Conservation (phyloP, 1,284 basidiomycete genomes). For the Trichosporon faecale region DNA sequence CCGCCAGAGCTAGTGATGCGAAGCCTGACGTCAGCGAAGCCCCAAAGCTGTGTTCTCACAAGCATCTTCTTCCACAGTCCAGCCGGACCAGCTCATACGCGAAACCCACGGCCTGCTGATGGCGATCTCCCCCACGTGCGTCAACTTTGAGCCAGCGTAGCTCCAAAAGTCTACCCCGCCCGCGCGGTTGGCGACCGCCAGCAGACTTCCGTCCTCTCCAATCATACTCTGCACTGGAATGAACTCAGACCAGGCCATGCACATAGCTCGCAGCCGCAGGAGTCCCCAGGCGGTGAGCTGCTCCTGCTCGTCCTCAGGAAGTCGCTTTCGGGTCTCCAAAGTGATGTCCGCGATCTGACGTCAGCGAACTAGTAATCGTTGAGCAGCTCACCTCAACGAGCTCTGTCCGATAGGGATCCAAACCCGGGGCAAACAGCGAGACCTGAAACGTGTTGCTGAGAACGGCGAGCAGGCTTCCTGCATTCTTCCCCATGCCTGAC, state of each 20-base stretch:
- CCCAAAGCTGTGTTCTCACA: constrained; percentile 24
- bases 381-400: constrained; percentile 35
- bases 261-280: constrained; percentile 32
- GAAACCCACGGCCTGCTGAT: constrained; percentile 17
- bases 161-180: constrained; percentile 38
- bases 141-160: constrained; percentile 18
- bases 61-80: constrained; percentile 25
- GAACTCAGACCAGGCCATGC: constrained; percentile 37
- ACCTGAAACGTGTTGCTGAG: constrained; percentile 33
- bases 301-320: constrained; percentile 14
- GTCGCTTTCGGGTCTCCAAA: constrained; percentile 19
- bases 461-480: constrained; percentile 38
- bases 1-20: constrained; percentile 29
- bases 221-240: constrained; percentile 23
- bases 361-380: background rate
- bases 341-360: constrained; percentile 41
- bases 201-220: constrained; percentile 36
- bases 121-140: background rate
- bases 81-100: constrained; percentile 32
- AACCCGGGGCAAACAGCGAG: constrained; percentile 36
- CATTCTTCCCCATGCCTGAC: constrained; percentile 28
- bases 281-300: constrained; percentile 21
- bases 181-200: constrained; percentile 38
- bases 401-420: constrained; percentile 34
- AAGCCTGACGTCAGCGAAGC: constrained; percentile 24